Conservation (phyloP, 164 flowering plant genomes). For the Stephania japonica region DNA sequence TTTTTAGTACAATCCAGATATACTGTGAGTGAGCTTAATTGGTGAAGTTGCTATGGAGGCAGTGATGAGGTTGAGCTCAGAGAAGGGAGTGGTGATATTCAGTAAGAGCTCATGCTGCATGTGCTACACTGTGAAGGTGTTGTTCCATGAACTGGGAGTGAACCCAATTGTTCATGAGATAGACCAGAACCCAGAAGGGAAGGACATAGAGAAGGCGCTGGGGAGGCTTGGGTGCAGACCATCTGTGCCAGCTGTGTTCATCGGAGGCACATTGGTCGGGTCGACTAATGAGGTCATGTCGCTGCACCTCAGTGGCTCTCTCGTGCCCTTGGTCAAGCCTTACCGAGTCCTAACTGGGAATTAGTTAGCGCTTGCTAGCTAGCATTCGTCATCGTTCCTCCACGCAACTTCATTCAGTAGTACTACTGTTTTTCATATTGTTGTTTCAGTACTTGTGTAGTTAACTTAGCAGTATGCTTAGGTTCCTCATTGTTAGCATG, state of each 20-base stretch:
- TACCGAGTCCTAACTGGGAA: background rate
- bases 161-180: slow-evolving; percentile 2
- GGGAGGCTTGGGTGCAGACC: background rate
- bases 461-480: too few species aligned
- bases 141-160: slow-evolving; percentile 1
- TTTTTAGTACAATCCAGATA: too few species aligned
- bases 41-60: background rate
- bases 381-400: too few species aligned
- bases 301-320: background rate
- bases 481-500: too few species aligned
- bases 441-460: too few species aligned
- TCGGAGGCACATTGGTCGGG: background rate
- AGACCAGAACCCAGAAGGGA: slow-evolving; percentile 1
- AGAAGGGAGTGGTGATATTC: slow-evolving; percentile 4
- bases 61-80: slow-evolving; percentile 4
- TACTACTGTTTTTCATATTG: too few species aligned
- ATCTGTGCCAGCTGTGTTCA: background rate
- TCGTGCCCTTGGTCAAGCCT: background rate
- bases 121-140: slow-evolving; percentile 3
- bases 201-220: slow-evolving; percentile 1
- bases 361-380: background rate
- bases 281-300: slow-evolving; percentile 1
- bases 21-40: too few species aligned
- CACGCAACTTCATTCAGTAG: too few species aligned
- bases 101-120: background rate